phyloP scores from a whole-genome alignment of 305 asterid species.

The Striga hermonthica region DNA sequence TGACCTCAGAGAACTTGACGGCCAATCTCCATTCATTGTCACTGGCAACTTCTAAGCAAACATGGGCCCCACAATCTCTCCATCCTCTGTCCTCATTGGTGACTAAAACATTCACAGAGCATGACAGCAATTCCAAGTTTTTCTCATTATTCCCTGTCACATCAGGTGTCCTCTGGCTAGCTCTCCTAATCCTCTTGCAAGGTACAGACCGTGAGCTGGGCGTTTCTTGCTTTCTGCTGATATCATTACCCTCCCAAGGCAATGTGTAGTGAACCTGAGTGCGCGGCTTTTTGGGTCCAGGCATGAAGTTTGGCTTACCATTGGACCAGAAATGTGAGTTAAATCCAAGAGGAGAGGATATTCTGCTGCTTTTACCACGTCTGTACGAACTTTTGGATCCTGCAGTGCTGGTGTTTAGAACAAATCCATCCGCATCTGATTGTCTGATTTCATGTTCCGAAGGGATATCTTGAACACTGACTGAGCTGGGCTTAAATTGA shows the following conservation, averaged over 20 bases:
- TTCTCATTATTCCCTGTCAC: conserved; percentile 45
- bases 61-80: conserved; percentile 64
- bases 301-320: conserved; percentile 39
- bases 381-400: conserved; percentile 38
- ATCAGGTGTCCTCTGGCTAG: conserved; percentile 58
- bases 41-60: conserved; percentile 54
- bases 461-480: conserved; percentile 3
- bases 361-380: conserved; percentile 39
- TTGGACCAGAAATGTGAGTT: conserved; percentile 47
- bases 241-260: conserved; percentile 52
- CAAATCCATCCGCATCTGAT: conserved; percentile 33
- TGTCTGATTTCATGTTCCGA: conserved; percentile 28
- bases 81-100: conserved; percentile 67
- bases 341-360: conserved; percentile 41
- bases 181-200: conserved; percentile 63
- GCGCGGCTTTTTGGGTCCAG: conserved; percentile 74
- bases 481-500: conserved; percentile 31
- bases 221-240: conserved; percentile 38
- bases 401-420: conserved; percentile 35
- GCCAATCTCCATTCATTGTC: conserved; percentile 70
- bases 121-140: conserved; percentile 46
- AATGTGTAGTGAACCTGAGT: conserved; percentile 68
- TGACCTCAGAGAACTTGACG: conserved; percentile 53
- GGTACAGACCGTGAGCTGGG: conserved; percentile 47
- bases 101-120: conserved; percentile 63